Evolutionary conservation across 148 eudicot species (phyloP), one percentile per base, ranked within the genome.

Genomic region (Simmondsia chinensis): DNA sequence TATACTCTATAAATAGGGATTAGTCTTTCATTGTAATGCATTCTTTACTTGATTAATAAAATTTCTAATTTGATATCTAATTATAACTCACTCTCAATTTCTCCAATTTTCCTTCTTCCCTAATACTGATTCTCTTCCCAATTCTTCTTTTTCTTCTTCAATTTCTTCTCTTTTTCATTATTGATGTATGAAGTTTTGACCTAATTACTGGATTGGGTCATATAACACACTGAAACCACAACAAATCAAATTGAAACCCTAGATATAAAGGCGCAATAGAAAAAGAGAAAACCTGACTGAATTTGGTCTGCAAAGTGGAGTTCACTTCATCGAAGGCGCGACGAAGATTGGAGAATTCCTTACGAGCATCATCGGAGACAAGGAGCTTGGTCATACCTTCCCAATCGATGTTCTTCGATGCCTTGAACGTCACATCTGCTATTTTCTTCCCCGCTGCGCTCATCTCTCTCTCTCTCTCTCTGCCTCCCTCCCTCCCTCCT

Each of bases 321-420:
- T 88, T 88, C 65, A 88, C 96, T 43, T 83, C 96, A 10, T 83
- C 81, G 63, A 88, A 88, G 53, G 94, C 64, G 33, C 89, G 83
- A 41, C 96, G 89, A 56, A 88, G 96, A 49, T 54, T 55, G 21
- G 76, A 57, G 69, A 88, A 88, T 77, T 88, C 96, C 65, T 64
- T 61, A 43, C 87, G 83, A 52, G 94, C 94, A 42, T 79, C 94
- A 8, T 69, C 80, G 58, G 94, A 57, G 58, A 75, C 78, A 46
- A 83, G 59, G 45, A 83, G 67, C 66, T 73, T 83, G 5, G 80
- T 77, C 94, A 83, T 75, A 14, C 87, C 87, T 1, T 79, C 78
- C 94, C 94, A 83, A 41, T 83, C 87, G 52, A 83, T 83, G 43
- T 48, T 60, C 70, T 53, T 75, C 1, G 73, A 72, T 2, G 83